A percentile compares a stretch with the other conserved stretches of the same genome.
Evolutionary conservation across 345 rosid species (phyloP).

Genomic region (Psidium friedrichsthalianum): DNA sequence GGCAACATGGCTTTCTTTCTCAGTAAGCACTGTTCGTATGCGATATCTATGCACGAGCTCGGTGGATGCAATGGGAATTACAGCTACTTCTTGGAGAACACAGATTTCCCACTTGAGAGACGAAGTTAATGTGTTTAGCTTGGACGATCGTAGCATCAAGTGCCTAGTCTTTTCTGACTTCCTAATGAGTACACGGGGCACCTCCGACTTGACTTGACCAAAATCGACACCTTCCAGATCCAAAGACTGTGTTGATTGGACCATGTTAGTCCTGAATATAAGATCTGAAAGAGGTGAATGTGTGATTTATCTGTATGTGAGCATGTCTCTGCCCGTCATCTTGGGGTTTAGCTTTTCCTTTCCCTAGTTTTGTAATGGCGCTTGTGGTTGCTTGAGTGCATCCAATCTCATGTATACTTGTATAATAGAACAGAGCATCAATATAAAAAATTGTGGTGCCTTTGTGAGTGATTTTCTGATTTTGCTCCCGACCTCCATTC

Average conservation of each 20-base stretch:
- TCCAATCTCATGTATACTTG: background rate
- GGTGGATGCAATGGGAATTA: slow-evolving; percentile 3
- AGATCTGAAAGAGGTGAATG: background rate
- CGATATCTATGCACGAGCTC: slow-evolving; percentile 6
- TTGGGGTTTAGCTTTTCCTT: background rate
- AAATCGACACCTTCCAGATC: background rate
- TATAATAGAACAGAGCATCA: background rate
- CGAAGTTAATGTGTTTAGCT: background rate
- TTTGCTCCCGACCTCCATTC: background rate
- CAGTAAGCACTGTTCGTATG: slow-evolving; percentile 9
- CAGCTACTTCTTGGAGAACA: background rate
- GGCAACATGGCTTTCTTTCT: slow-evolving; percentile 16
- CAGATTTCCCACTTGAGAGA: background rate
- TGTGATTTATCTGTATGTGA: background rate
- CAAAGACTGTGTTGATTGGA: background rate
- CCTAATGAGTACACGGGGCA: background rate
- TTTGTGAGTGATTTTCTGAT: background rate
- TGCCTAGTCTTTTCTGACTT: background rate
- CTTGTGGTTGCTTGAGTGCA: background rate
- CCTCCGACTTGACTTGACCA: background rate
- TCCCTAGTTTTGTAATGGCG: background rate
- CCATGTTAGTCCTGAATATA: background rate
- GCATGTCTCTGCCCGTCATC: background rate
- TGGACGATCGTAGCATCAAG: background rate
- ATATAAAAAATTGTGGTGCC: background rate